phyloP scores from a whole-genome alignment of 345 rosid genomes.

The Angophora floribunda region DNA sequence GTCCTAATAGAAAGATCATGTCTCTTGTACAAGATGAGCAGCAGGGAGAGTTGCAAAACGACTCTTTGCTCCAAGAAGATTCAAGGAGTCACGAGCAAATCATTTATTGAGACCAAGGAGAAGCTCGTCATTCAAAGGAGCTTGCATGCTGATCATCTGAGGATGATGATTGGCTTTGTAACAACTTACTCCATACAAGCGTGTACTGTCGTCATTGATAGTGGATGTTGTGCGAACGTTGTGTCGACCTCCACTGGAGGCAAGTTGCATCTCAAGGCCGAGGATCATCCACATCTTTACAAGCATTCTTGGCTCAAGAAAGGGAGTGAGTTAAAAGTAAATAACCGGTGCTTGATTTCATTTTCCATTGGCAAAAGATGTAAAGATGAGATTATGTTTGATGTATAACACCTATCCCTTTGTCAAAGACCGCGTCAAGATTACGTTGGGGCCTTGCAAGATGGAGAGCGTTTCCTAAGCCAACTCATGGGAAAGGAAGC shows the following conservation, averaged over 20 bases:
- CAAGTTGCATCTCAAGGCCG: not conserved
- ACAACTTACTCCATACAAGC: not conserved
- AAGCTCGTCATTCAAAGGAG: not conserved
- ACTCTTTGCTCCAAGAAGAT: not conserved
- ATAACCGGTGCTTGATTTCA: too few species aligned
- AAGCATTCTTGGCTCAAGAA: not conserved
- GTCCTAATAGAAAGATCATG: not conserved
- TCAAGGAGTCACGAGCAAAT: not conserved
- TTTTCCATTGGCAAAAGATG: too few species aligned
- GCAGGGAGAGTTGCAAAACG: not conserved
- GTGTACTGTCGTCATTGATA: not conserved
- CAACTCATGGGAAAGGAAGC: too few species aligned
- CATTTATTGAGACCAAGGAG: not conserved
- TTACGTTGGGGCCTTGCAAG: not conserved
- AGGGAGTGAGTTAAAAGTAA: too few species aligned
- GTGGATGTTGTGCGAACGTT: not conserved
- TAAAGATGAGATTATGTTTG: too few species aligned
- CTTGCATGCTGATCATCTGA: not conserved
- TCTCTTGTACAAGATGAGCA: not conserved
- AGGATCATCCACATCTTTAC: not conserved
- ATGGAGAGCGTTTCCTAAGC: not conserved
- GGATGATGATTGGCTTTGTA: not conserved
- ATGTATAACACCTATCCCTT: not conserved
- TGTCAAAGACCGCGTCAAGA: not conserved
- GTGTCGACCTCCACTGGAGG: not conserved